Conservation (phyloP, 208 protist genomes). For the Leishmania tarentolae region DNA sequence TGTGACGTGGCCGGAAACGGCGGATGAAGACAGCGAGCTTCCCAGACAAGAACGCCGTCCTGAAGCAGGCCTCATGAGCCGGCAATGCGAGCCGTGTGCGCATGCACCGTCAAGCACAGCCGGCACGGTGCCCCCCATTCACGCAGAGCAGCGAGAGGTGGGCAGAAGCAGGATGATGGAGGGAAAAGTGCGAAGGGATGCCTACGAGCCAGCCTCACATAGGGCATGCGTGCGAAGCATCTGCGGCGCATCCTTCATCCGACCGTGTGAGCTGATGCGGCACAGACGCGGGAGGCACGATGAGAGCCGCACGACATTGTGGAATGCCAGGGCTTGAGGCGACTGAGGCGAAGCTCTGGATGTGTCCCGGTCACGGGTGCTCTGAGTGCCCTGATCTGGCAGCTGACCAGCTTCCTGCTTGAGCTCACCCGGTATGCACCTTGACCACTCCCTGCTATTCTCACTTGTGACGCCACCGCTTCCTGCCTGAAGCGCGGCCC, state of each 20-base stretch:
- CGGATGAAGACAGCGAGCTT: background rate
- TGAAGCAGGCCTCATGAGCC: background rate
- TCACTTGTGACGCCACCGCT: background rate
- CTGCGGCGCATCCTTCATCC: background rate
- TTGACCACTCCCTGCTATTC: background rate
- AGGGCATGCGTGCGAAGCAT: background rate
- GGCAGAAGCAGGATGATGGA: background rate
- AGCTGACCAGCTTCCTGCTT: background rate
- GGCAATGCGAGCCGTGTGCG: background rate
- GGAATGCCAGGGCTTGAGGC: background rate
- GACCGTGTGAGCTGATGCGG: constrained; percentile 1
- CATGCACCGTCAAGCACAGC: background rate
- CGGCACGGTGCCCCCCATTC: background rate
- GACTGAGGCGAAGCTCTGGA: background rate
- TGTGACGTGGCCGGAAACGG: background rate
- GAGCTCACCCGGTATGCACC: background rate
- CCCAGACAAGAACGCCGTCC: background rate
- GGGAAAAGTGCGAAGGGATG: background rate
- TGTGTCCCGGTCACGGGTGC: background rate
- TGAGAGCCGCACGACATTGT: background rate
- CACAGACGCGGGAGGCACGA: background rate
- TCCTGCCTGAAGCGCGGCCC: background rate
- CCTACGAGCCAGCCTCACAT: background rate
- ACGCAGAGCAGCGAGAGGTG: background rate
- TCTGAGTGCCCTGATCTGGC: background rate